These are phyloP conservation scores for Testicularia cyperi DNA, from an alignment of 1,284 basidiomycete genomes.

Conservation along the genomic window DNA sequence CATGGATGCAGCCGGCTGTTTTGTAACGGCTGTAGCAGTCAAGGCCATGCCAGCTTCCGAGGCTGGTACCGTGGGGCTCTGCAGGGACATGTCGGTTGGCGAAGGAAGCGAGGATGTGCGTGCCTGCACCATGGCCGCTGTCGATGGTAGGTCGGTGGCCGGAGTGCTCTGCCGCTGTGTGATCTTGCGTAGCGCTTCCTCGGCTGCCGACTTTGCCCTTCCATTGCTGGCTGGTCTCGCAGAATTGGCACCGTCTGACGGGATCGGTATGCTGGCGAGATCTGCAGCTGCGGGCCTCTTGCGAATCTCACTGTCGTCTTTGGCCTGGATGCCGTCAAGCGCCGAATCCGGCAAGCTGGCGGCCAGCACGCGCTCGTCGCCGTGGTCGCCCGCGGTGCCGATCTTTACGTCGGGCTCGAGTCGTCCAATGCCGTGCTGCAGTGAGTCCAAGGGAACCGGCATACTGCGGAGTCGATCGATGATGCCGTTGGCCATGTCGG, in stretches of 20 bases:
- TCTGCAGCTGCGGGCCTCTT: conserved; percentile 9
- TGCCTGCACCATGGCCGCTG: conserved; percentile 10
- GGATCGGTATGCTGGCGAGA: no score
- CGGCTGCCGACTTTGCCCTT: conserved; percentile 23
- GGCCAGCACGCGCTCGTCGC: conserved; percentile 27
- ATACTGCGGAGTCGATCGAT: conserved; percentile 47
- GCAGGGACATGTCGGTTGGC: conserved; percentile 3
- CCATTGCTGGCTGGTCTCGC: no score
- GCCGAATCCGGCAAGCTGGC: conserved; percentile 13
- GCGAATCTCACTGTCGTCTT: conserved; percentile 34
- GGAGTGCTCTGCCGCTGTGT: conserved; percentile 8
- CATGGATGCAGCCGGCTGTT: no score
- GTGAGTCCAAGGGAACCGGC: conserved; percentile 26
- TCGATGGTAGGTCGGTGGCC: conserved; percentile 4
- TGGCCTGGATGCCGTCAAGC: conserved; percentile 3
- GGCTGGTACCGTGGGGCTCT: not conserved
- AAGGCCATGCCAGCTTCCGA: not conserved
- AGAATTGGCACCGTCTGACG: no score
- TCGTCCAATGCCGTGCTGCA: conserved; percentile 13
- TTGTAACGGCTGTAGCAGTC: not conserved
- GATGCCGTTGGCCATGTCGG: conserved; percentile 44
- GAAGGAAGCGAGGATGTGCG: conserved; percentile 25
- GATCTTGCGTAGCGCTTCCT: conserved; percentile 34
- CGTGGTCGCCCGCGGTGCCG: conserved; percentile 35
- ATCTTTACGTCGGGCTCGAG: conserved; percentile 14